Conservation (phyloP, 2,329 filamentous ascomycete genomes). For the Tolypocladium ovalisporum region DNA sequence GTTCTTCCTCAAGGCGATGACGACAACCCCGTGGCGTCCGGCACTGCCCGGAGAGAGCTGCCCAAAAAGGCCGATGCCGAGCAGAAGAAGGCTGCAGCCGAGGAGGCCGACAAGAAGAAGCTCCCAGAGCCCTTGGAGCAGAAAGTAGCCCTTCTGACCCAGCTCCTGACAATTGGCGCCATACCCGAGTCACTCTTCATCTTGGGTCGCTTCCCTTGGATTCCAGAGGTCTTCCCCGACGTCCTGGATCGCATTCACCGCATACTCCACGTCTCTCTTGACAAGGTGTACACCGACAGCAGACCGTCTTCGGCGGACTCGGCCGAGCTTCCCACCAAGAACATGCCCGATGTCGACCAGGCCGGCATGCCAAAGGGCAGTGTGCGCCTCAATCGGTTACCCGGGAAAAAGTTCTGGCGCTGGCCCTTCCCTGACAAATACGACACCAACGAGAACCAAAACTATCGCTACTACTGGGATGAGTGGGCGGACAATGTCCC, state of each 20-base stretch:
- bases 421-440: slow-evolving; percentile 77
- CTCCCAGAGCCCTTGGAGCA: slow-evolving; percentile 72
- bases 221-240: slow-evolving; percentile 75
- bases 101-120: slow-evolving; percentile 35
- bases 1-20: slow-evolving; percentile 60
- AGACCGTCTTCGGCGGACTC: slow-evolving; percentile 20
- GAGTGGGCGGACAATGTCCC: slow-evolving; percentile 94
- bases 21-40: slow-evolving; percentile 47
- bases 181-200: slow-evolving; percentile 90
- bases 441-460: slow-evolving; percentile 63
- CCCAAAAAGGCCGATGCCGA: slow-evolving; percentile 40
- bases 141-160: slow-evolving; percentile 74
- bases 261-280: slow-evolving; percentile 70
- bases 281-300: slow-evolving; percentile 53
- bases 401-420: slow-evolving; percentile 56
- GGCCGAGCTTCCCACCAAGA: slow-evolving; percentile 30
- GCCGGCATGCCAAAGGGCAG: slow-evolving; percentile 57
- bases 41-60: slow-evolving; percentile 36
- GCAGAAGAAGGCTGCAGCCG: slow-evolving; percentile 33
- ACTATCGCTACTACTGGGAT: slow-evolving; percentile 93
- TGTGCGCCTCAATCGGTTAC: slow-evolving; percentile 48
- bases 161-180: slow-evolving; percentile 81
- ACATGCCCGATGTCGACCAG: slow-evolving; percentile 46
- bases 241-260: slow-evolving; percentile 73
- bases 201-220: slow-evolving; percentile 84